phyloP scores from a whole-genome alignment of 1,284 basidiomycete species.

The Fomitopsis schrenkii region DNA sequence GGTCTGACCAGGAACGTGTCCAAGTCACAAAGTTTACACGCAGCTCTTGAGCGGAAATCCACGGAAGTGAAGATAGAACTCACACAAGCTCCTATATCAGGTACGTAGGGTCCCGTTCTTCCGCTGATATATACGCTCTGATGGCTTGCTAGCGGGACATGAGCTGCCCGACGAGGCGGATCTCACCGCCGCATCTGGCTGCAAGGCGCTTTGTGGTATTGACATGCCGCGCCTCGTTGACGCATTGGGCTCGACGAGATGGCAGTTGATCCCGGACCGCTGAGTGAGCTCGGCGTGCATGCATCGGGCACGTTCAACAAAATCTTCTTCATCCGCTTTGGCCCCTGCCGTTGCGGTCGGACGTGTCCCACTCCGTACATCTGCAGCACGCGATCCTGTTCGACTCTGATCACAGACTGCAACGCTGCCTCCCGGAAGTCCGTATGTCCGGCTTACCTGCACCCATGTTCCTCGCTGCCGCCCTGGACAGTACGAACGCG shows the following conservation, averaged over 20 bases:
- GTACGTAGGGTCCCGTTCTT: too few species aligned
- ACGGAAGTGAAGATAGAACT: too few species aligned
- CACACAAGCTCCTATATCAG: too few species aligned
- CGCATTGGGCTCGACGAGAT: not conserved
- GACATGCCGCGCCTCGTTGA: not conserved
- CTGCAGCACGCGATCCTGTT: not conserved
- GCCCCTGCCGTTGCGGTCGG: not conserved
- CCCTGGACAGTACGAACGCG: not conserved
- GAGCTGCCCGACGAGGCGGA: not conserved
- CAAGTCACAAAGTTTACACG: too few species aligned
- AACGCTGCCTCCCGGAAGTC: not conserved
- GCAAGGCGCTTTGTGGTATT: not conserved
- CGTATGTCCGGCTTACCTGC: not conserved
- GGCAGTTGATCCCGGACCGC: not conserved
- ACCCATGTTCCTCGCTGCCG: not conserved
- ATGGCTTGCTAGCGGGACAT: not conserved
- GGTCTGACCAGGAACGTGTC: too few species aligned
- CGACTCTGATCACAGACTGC: not conserved
- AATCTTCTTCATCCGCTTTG: not conserved
- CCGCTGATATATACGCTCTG: not conserved
- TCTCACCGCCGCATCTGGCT: not conserved
- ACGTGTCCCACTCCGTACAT: not conserved
- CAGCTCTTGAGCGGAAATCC: too few species aligned
- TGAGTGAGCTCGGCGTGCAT: not conserved
- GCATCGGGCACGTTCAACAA: not conserved